These are phyloP conservation scores for Phylloporus sp. DNA, from an alignment of 768 basidiomycete species.

Conservation along the genomic window DNA sequence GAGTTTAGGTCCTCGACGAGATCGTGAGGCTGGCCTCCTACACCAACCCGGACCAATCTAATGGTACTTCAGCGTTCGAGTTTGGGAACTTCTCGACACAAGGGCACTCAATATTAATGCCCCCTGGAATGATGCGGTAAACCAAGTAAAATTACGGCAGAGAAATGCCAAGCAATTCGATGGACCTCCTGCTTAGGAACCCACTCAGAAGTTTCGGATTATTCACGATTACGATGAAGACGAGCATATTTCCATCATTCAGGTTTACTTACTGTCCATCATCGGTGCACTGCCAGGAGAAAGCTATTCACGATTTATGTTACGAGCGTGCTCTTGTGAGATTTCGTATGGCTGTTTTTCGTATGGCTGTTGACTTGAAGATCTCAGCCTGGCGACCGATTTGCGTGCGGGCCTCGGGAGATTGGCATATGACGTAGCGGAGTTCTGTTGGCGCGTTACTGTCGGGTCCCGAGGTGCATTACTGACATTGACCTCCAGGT, in stretches of 20 bases:
- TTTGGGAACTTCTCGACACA: too few relatives aligned
- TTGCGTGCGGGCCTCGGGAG: slow-evolving; percentile 88
- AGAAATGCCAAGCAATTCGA: too few relatives aligned
- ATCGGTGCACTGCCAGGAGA: slow-evolving; percentile 47
- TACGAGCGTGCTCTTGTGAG: slow-evolving; percentile 46
- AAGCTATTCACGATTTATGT: slow-evolving; percentile 67
- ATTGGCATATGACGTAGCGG: slow-evolving; percentile 84
- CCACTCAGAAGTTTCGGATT: slow-evolving; percentile 90
- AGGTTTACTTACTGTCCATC: neutral
- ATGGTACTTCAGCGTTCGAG: too few relatives aligned
- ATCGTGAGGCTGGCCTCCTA: too few relatives aligned
- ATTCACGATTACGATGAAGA: slow-evolving; percentile 91
- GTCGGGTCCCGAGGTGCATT: neutral
- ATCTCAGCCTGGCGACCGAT: slow-evolving; percentile 46
- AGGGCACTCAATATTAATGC: too few relatives aligned
- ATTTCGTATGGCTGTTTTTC: too few relatives aligned
- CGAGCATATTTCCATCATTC: slow-evolving; percentile 37
- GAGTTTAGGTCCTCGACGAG: too few relatives aligned
- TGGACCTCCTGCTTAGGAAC: too few relatives aligned
- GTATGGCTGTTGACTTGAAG: slow-evolving; percentile 1
- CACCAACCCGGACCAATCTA: too few relatives aligned
- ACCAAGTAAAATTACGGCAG: too few relatives aligned
- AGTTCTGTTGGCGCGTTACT: slow-evolving; percentile 50
- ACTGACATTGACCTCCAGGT: slow-evolving; percentile 42
- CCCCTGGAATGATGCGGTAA: too few relatives aligned